A percentile compares a stretch with the other conserved stretches of the same genome.
Conservation (phyloP, 169 alveolate species). For the Toxoplasma gondii region DNA sequence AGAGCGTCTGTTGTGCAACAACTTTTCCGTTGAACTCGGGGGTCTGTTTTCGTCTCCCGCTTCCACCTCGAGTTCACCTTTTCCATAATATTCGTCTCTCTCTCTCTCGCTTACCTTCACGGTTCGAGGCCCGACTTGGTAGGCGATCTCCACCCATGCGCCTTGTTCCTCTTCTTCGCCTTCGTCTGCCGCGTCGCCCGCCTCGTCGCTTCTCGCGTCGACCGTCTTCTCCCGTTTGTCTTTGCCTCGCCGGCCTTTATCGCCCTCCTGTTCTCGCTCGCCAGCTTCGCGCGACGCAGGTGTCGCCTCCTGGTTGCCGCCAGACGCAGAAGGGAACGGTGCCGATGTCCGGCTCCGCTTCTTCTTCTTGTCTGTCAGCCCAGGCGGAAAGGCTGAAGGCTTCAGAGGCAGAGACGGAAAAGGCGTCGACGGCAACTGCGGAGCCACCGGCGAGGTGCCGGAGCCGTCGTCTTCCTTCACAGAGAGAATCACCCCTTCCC, state of each 20-base stretch:
- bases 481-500: conserved; percentile 23
- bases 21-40: too few relatives aligned
- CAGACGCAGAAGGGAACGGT: background rate
- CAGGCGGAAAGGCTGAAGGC: background rate
- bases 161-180: background rate
- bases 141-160: conserved; percentile 30
- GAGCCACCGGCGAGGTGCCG: background rate
- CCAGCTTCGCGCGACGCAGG: background rate
- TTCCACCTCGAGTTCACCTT: background rate
- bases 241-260: background rate
- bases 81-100: background rate
- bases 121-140: background rate
- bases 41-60: background rate
- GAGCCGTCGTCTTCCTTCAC: background rate
- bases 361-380: background rate
- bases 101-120: background rate
- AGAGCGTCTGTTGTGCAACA: background rate
- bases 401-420: background rate
- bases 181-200: background rate
- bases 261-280: background rate
- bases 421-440: background rate
- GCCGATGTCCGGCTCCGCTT: background rate
- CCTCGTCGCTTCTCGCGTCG: background rate
- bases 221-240: background rate
- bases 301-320: background rate